Conservation (phyloP, 257 asterid species). For the Lavandula angustifolia region DNA sequence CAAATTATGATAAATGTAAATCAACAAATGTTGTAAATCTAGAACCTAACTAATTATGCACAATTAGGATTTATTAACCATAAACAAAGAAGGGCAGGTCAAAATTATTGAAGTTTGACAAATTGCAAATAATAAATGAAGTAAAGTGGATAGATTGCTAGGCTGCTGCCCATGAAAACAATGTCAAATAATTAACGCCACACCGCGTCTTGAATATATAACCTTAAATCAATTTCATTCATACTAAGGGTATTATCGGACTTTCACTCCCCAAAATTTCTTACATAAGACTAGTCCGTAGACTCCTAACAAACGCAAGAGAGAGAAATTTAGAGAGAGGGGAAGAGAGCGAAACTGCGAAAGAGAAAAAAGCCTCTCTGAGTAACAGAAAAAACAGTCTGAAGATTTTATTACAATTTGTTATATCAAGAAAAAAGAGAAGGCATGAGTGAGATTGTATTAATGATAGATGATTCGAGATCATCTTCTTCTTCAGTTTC, state of each 20-base stretch:
- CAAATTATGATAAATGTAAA: background rate
- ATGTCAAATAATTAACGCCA: slow-evolving; percentile 8
- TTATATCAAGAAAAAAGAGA: background rate
- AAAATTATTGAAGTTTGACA: slow-evolving; percentile 29
- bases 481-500: slow-evolving; percentile 29
- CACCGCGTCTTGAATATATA: slow-evolving; percentile 31
- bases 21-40: background rate
- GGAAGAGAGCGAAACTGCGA: slow-evolving; percentile 15
- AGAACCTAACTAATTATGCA: slow-evolving; percentile 10
- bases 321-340: slow-evolving; percentile 1
- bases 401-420: background rate
- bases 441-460: slow-evolving; percentile 58
- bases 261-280: slow-evolving; percentile 27
- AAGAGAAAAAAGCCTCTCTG: slow-evolving; percentile 24
- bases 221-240: background rate
- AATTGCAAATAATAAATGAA: slow-evolving; percentile 27
- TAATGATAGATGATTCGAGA: slow-evolving; percentile 50
- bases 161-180: background rate
- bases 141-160: slow-evolving; percentile 29
- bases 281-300: slow-evolving; percentile 22
- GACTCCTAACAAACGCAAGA: slow-evolving; percentile 22
- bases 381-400: slow-evolving; percentile 32
- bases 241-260: slow-evolving; percentile 40
- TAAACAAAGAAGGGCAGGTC: background rate
- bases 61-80: slow-evolving; percentile 16